Base-by-base conservation (phyloP, 2,329 filamentous ascomycete species). In the Pseudogymnoascus sp. region DNA sequence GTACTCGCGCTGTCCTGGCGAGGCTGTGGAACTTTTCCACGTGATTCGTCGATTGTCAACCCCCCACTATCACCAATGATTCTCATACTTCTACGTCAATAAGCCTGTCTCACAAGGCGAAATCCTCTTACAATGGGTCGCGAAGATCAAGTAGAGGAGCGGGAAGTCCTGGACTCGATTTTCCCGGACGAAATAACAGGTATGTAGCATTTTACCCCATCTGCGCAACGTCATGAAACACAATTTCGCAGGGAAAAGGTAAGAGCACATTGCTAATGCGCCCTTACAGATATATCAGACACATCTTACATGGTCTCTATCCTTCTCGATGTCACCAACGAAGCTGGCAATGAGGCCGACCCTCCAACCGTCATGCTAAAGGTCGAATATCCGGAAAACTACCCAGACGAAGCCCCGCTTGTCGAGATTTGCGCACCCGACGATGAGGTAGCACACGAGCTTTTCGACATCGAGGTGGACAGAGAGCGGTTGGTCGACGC, bases 171-270 rank as follows among this genome's bases (percentile, higher is more conserved):
- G 73, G 91, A 96, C 72, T 97, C 93, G 64, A 99, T 99, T 72
- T 99, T 97, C 69, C 92, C 94, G 1, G 93, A 99, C 63, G 94
- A 99, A 78, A 96, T 99, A 68, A 93, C 87, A 82, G 89, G 92
- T 93, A 71, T 57, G 74, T 65, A 35, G 20, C 50, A 20, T 36
- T 9, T 60, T 59, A 36, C 35, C 50, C 50, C 41, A 62, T 63
- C 38, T 58, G 57, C 16, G 30, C 38, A 7, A 20, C 47, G 1
- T 35, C 47, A 9, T 12, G 1, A 28, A 20, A 54, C 47, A 54
- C 47, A 54, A 54, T 54, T 54, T 7, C 28, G 9, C 5, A 33
- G 3, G 8, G 43, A 11, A 54, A 16, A 12, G 16, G 9, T 54
- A 5, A 33, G 47, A 54, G 28, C 47, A 20, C 28, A 54, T 35